phyloP scores from a whole-genome alignment of 129 eudicot species.

The Apium graveolens region DNA sequence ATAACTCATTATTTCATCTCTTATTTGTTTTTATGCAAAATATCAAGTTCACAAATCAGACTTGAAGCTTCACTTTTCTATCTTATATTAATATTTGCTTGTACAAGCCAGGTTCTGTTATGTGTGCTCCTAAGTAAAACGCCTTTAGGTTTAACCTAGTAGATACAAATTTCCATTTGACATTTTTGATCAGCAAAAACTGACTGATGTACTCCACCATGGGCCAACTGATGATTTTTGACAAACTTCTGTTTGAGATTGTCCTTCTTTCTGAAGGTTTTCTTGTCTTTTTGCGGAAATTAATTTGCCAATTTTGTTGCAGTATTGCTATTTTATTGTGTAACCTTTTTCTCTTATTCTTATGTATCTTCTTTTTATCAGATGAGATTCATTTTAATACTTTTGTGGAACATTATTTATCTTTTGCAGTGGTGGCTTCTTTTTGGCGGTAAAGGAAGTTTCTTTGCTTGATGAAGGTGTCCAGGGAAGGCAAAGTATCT shows the following conservation, averaged over 20 bases:
- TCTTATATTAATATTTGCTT: background rate
- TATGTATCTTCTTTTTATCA: background rate
- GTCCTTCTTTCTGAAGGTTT: background rate
- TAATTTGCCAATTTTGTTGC: background rate
- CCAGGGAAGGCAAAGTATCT: constrained; percentile 68
- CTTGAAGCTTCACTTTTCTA: background rate
- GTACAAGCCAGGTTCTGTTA: background rate
- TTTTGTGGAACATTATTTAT: background rate
- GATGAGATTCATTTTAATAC: background rate
- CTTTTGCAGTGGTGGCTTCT: constrained; percentile 52
- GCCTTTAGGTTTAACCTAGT: background rate
- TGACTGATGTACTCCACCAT: background rate
- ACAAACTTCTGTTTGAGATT: background rate
- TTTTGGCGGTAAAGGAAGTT: constrained; percentile 95
- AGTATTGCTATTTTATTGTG: background rate
- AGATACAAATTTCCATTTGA: background rate
- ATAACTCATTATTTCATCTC: background rate
- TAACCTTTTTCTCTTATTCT: background rate
- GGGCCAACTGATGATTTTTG: background rate
- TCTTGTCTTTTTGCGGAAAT: background rate
- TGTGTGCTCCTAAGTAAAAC: background rate
- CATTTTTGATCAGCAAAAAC: background rate
- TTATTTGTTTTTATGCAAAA: background rate
- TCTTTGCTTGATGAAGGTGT: constrained; percentile 74
- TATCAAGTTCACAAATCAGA: background rate